Evolutionary conservation across 2,329 filamentous ascomycete genomes (phyloP).

Genomic region (Alternaria triticina): DNA sequence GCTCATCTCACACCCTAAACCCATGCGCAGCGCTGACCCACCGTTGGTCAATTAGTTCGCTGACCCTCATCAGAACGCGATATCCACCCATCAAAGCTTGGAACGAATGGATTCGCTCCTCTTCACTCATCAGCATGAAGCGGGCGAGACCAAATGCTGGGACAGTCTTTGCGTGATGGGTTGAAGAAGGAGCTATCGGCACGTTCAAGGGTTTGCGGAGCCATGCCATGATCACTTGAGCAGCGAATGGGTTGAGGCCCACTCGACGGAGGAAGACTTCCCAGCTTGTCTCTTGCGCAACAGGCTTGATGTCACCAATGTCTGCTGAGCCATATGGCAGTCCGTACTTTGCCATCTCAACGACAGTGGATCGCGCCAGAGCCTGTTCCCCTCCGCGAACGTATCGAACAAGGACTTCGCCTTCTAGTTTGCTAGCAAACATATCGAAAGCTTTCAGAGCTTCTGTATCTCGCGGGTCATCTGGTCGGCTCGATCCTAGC

Average conservation of each 20-base stretch:
- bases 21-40: conserved; percentile 54
- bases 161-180: neutral
- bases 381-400: conserved; percentile 52
- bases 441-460: conserved; percentile 58
- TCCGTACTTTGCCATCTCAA: conserved; percentile 45
- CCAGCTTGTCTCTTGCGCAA: conserved; percentile 68
- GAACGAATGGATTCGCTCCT: conserved; percentile 60
- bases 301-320: conserved; percentile 45
- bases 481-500: conserved; percentile 24
- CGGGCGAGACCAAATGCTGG: conserved; percentile 53
- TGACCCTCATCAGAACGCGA: conserved; percentile 61
- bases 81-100: conserved; percentile 61
- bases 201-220: conserved; percentile 30
- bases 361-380: conserved; percentile 43
- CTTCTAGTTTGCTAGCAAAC: conserved; percentile 54
- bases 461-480: conserved; percentile 51
- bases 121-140: conserved; percentile 64
- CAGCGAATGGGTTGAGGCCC: conserved; percentile 75
- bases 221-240: conserved; percentile 65
- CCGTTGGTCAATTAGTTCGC: conserved; percentile 57
- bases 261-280: conserved; percentile 70
- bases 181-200: conserved; percentile 5
- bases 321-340: conserved; percentile 34
- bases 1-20: conserved; percentile 26
- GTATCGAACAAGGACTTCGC: conserved; percentile 47